Base-by-base conservation (phyloP, 495 filamentous ascomycete species). In the Neurospora sp. region DNA sequence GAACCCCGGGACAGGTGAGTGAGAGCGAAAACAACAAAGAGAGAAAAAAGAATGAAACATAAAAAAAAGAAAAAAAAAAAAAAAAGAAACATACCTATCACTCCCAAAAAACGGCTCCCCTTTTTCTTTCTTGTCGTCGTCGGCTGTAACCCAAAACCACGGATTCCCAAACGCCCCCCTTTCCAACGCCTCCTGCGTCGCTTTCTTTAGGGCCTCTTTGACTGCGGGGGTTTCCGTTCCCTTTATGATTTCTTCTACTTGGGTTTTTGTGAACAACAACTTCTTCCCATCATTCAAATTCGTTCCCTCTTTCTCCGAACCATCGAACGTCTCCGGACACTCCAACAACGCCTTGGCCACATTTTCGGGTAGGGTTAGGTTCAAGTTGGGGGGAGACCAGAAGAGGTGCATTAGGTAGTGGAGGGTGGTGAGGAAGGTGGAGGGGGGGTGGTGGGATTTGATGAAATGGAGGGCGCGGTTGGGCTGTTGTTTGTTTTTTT, bases 71-170 rank as follows among this genome's bases (percentile, higher is more conserved):
- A n/a, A n/a, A n/a, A n/a, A n/a, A n/a, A n/a, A n/a, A n/a, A n/a
- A n/a, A n/a, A n/a, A n/a, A n/a, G n/a, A n/a, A n/a, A n/a, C n/a
- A n/a, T n/a, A 92, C 82, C 91, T 84, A 81, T 93, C 92, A 80
- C 91, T 93, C 3, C 92, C 92, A 79, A 94, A 94, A 79, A 93
- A 93, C 3, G 90, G 89, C 82, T 92, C 89, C 70, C 82, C 83
- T 70, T 82, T 77, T 5, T 90, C 89, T 31, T 68, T 48, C 10
- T 84, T 80, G 76, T 92, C 88, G 35, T 37, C 35, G 35, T 0
- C 4, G n/a, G 79, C 27, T 31, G 27, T 82, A n/a, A 89, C 91
- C 86, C 88, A 91, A 72, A 92, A 83, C 91, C 92, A 94, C 1
- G 92, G 92, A 70, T 88, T 88, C 0, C 92, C 92, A 80, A 91